Conservation (phyloP, 352 stramenopile species). For the Pythium phragmiticola region DNA sequence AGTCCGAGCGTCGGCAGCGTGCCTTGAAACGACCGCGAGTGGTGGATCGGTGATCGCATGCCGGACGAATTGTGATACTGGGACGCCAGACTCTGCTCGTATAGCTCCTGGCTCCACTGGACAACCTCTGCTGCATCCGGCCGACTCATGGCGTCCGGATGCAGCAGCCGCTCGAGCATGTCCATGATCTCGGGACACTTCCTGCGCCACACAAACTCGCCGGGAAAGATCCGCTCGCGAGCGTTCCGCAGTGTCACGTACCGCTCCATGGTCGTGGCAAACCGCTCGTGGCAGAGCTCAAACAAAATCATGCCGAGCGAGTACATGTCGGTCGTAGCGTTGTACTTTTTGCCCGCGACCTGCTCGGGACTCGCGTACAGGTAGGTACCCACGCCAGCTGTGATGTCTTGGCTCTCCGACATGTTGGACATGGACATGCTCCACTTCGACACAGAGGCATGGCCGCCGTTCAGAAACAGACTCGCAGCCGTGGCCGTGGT, state of each 20-base stretch:
- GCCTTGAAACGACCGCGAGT: constrained; percentile 23
- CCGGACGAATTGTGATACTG: constrained; percentile 33
- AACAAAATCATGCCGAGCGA: constrained; percentile 92
- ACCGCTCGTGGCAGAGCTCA: constrained; percentile 87
- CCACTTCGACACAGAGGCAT: constrained; percentile 46
- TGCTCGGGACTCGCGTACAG: constrained; percentile 90
- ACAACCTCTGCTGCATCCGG: constrained; percentile 69
- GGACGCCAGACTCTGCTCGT: constrained; percentile 50
- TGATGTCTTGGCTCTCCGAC: constrained; percentile 82
- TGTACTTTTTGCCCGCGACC: constrained; percentile 89
- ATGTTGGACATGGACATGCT: constrained; percentile 57
- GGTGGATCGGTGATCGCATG: constrained; percentile 22
- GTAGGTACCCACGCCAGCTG: constrained; percentile 87
- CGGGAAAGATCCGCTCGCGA: constrained; percentile 66
- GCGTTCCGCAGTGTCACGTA: constrained; percentile 79
- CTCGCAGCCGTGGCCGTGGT: not conserved
- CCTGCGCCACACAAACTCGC: constrained; percentile 45
- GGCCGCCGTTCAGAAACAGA: constrained; percentile 20
- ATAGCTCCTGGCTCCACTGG: constrained; percentile 75
- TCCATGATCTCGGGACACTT: constrained; percentile 65
- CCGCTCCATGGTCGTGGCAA: constrained; percentile 89
- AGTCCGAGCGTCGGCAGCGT: constrained; percentile 16
- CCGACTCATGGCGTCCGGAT: constrained; percentile 46
- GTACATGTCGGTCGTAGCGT: constrained; percentile 90
- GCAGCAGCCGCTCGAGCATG: constrained; percentile 65